Base-by-base conservation (phyloP, 2,329 filamentous ascomycete genomes). In the Botrytis sinoallii region DNA sequence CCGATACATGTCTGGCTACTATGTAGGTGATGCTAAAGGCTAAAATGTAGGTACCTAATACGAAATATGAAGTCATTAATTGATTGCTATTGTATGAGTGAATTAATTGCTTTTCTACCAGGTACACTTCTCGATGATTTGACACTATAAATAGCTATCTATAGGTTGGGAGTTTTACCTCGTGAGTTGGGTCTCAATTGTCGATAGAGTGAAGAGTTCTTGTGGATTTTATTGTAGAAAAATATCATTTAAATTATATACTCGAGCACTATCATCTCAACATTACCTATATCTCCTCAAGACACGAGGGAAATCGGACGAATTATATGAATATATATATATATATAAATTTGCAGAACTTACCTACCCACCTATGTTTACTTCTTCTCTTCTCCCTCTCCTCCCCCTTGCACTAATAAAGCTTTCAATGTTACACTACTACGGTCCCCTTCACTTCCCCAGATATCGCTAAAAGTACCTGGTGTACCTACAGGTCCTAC, bases 361-460 rank as follows among this genome's bases (percentile, higher is more conserved):
- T 3, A n/a, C 48, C 12, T n/a, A 14, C 25, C 48, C 14, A 3
- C 25, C 25, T n/a, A 16, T 55, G 25, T 6, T 55, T 55, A 7
- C 48, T 55, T 67, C 46, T 35, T 25, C 29, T 18, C n/a, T 3
- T 9, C 35, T 46, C 25, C 66, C 25, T 22, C 63, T 29, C n/a
- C 5, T 9, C 38, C 65, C 35, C 66, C 35, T 42, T 22, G 35
- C 48, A 67, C 65, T n/a, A 7, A 29, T 55, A n/a, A 16, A 25
- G 74, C 22, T 35, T 32, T 20, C 32, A 29, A 63, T 63, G 59
- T 40, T 42, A n/a, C n/a, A 74, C 46, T 3, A 32, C 46, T 29
- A 29, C n/a, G 16, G 4, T 40, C 66, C 48, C 66, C 65, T 68
- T 68, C 35, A 57, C 65, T 68, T 68, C 66, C 66, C 66, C 66